Evolutionary conservation across 1,284 basidiomycete species (phyloP).

Genomic region (Malassezia slooffiae): DNA sequence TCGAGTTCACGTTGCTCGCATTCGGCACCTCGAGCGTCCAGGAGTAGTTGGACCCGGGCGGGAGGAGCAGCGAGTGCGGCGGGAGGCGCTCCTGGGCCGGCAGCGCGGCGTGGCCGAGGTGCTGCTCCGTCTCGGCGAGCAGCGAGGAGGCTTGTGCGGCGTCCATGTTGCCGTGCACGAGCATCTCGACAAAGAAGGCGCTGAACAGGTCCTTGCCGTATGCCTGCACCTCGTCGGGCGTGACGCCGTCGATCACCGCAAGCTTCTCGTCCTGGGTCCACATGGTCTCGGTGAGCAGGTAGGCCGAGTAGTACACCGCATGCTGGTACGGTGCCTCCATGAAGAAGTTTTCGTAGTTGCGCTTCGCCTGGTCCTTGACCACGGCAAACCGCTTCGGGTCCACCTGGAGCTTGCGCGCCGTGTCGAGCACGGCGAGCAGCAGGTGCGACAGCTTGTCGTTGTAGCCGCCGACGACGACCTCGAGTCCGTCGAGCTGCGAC

Average conservation of each 20-base stretch:
- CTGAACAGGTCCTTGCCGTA: conserved; percentile 60
- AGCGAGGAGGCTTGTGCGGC: conserved; percentile 70
- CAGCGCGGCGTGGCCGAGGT: conserved; percentile 54
- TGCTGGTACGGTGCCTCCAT: conserved; percentile 72
- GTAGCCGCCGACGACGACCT: conserved; percentile 68
- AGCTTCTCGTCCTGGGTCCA: conserved; percentile 76
- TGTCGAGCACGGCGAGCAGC: conserved; percentile 63
- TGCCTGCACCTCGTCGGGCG: conserved; percentile 60
- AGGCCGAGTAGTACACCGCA: conserved; percentile 65
- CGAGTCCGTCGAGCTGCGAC: conserved; percentile 60
- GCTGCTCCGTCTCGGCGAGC: conserved; percentile 61
- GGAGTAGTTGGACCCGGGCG: conserved; percentile 59
- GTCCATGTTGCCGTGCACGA: conserved; percentile 75
- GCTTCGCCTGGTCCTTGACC: conserved; percentile 64
- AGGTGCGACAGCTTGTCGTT: conserved; percentile 84
- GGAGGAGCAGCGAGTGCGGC: conserved; percentile 31
- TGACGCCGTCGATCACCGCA: conserved; percentile 64
- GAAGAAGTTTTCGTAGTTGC: conserved; percentile 60
- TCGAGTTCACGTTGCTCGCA: conserved; percentile 73
- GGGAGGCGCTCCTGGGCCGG: conserved; percentile 19
- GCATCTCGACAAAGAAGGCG: conserved; percentile 61
- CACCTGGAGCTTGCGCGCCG: conserved; percentile 60
- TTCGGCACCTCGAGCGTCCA: conserved; percentile 68
- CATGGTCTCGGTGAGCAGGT: conserved; percentile 59
- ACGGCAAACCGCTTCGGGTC: conserved; percentile 65